Conservation (phyloP, 495 filamentous ascomycete genomes). For the Hyaloscypha variabilis region DNA sequence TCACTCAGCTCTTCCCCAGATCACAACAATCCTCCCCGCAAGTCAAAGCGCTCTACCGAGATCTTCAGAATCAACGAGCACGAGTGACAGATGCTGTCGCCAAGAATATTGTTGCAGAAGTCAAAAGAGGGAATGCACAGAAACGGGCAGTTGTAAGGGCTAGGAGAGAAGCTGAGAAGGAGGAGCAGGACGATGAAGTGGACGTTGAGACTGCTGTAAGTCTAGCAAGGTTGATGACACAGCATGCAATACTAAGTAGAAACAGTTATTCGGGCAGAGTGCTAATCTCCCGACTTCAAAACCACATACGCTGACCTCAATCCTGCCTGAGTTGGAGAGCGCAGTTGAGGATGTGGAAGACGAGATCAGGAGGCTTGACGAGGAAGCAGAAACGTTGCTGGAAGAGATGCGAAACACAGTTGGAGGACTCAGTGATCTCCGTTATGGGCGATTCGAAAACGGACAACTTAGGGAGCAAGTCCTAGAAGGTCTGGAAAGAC, state of each 20-base stretch:
- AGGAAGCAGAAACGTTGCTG: constrained; percentile 63
- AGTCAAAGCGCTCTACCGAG: constrained; percentile 74
- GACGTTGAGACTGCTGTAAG: constrained; percentile 71
- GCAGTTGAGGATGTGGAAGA: constrained; percentile 66
- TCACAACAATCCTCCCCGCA: constrained; percentile 69
- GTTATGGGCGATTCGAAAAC: constrained; percentile 75
- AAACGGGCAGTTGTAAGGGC: constrained; percentile 62
- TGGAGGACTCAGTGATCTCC: constrained; percentile 77
- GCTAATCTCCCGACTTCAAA: constrained; percentile 39
- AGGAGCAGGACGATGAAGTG: constrained; percentile 63
- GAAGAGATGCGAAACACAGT: constrained; percentile 63
- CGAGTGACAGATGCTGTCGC: constrained; percentile 68
- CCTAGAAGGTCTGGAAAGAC: constrained; percentile 60
- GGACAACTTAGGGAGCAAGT: constrained; percentile 60
- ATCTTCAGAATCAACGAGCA: constrained; percentile 73
- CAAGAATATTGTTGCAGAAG: constrained; percentile 68
- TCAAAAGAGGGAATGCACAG: constrained; percentile 62
- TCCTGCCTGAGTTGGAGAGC: constrained; percentile 67
- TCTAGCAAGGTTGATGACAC: constrained; percentile 7
- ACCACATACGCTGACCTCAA: constrained; percentile 62
- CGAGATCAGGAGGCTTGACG: constrained; percentile 64
- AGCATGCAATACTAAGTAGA: background rate
- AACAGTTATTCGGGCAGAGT: constrained; percentile 65
- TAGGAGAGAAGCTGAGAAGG: constrained; percentile 52
- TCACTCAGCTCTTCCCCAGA: constrained; percentile 75